A percentile compares a stretch with the other conserved stretches of the same genome.
These are phyloP conservation scores for Salix viminalis DNA, from an alignment of 345 rosid species.

Conservation along the genomic window DNA sequence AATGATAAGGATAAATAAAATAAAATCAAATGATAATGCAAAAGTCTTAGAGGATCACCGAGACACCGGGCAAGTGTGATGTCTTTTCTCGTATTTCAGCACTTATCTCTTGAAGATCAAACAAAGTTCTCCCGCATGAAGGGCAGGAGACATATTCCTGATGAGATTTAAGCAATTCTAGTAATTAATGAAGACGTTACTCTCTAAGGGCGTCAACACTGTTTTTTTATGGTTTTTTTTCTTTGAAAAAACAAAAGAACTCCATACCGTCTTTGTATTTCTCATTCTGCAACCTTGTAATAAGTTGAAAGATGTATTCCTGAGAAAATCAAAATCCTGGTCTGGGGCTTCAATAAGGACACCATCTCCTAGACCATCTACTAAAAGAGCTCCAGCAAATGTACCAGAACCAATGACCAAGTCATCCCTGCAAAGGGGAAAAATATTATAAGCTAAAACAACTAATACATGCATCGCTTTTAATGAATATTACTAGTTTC, in stretches of 20 bases:
- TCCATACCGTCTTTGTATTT: slow-evolving; percentile 86
- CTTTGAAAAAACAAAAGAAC: background rate
- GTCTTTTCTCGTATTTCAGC: slow-evolving; percentile 91
- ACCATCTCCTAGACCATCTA: slow-evolving; percentile 98
- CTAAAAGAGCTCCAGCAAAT: slow-evolving; percentile 79
- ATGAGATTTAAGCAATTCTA: slow-evolving; percentile 10
- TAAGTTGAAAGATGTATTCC: slow-evolving; percentile 86
- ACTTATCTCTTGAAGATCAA: slow-evolving; percentile 94
- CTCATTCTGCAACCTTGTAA: slow-evolving; percentile 99
- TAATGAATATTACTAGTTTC: slow-evolving; percentile 1
- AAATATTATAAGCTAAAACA: slow-evolving; percentile 11
- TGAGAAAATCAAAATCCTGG: slow-evolving; percentile 84
- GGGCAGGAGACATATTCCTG: slow-evolving; percentile 98
- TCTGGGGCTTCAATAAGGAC: slow-evolving; percentile 74
- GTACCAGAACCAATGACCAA: slow-evolving; percentile 87
- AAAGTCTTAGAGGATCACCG: slow-evolving; percentile 44
- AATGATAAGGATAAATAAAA: background rate
- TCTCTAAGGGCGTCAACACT: background rate
- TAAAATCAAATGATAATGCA: background rate
- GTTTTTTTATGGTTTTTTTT: background rate
- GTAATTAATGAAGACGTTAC: background rate
- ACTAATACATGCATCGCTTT: background rate
- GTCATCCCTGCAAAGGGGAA: slow-evolving; percentile 65
- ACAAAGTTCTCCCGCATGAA: slow-evolving; percentile 93
- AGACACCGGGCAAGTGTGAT: slow-evolving; percentile 92